phyloP scores from a whole-genome alignment of 1,284 basidiomycete species.

The Sparassis latifolia region DNA sequence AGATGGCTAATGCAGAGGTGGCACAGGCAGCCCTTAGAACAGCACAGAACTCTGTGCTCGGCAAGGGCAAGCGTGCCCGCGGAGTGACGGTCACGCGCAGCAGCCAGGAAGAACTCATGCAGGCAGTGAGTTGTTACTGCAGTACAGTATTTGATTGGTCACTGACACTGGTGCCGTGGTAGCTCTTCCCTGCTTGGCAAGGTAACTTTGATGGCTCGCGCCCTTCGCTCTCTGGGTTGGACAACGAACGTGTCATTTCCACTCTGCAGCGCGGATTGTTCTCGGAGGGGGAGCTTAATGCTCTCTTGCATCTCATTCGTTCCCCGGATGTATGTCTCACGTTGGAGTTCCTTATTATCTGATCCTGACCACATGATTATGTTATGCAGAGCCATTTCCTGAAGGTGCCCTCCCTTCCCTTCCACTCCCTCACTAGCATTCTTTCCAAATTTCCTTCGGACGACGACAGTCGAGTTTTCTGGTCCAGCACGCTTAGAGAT shows the following conservation, averaged over 20 bases:
- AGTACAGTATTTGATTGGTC: background rate
- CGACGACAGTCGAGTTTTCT: conserved; percentile 65
- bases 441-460: conserved; percentile 71
- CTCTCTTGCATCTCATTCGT: conserved; percentile 59
- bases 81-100: conserved; percentile 77
- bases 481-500: conserved; percentile 54
- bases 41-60: conserved; percentile 61
- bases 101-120: conserved; percentile 72
- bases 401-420: conserved; percentile 74
- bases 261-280: conserved; percentile 58
- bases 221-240: conserved; percentile 57
- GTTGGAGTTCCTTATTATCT: conserved; percentile 1
- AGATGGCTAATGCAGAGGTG: conserved; percentile 51
- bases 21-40: conserved; percentile 62
- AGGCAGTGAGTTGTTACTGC: conserved; percentile 41
- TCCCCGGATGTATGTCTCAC: conserved; percentile 55
- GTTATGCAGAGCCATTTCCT: conserved; percentile 65
- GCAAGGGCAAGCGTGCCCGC: conserved; percentile 64
- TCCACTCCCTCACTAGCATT: conserved; percentile 65
- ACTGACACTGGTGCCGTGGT: background rate
- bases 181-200: conserved; percentile 76
- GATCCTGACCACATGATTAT: conserved; percentile 1
- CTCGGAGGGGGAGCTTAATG: conserved; percentile 55
- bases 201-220: conserved; percentile 64
- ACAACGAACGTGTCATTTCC: conserved; percentile 46